Base-by-base conservation (phyloP, 2,329 filamentous ascomycete genomes). In the Periconia macrospinosa region DNA sequence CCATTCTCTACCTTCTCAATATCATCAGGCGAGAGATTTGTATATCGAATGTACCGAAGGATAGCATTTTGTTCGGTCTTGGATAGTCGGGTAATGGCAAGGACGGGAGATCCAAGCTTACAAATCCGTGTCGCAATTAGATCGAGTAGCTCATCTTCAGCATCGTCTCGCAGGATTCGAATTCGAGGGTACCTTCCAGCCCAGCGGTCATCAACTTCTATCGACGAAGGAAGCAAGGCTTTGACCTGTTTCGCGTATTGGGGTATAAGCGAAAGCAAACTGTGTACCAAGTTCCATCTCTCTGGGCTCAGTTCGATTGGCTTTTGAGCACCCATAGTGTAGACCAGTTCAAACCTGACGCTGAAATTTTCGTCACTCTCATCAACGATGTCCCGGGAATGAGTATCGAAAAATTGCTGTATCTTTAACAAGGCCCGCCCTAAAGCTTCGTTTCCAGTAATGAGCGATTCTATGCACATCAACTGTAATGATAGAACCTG, bases 311-410 rank as follows among this genome's bases (percentile, higher is more conserved):
- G 72, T 6, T 87, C 81, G 0, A 86, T 73, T 0, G 78, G 58
- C 1, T 66, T 61, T 53, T 86, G 82, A 0, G 65, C 55, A 0
- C 85, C 86, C 59, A 87, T 80, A 0, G 85, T 86, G 53, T 89
- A 88, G 1, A 88, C 75, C 0, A 88, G 67, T 60, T 89, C 84
- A 40, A 86, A 86, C 45, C 81, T 83, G 3, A 80, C 76, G 42
- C 78, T 83, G 42, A 88, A 82, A 50, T 83, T 84, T 52, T 88
- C 84, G 45, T 89, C 86, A 40, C 82, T 85, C 66, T 89, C 85
- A 52, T 89, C 86, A 0, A 89, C 74, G 1, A 89, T 76, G 55
- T 87, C 85, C 0, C 84, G 73, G 0, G 79, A 75, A 1, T 68
- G 54, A 0, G 47, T 14, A 30, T 81, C 68, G 1, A 87, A 72